phyloP scores from a whole-genome alignment of 2,329 filamentous ascomycete species.

The Tolypocladium ophioglossoides region DNA sequence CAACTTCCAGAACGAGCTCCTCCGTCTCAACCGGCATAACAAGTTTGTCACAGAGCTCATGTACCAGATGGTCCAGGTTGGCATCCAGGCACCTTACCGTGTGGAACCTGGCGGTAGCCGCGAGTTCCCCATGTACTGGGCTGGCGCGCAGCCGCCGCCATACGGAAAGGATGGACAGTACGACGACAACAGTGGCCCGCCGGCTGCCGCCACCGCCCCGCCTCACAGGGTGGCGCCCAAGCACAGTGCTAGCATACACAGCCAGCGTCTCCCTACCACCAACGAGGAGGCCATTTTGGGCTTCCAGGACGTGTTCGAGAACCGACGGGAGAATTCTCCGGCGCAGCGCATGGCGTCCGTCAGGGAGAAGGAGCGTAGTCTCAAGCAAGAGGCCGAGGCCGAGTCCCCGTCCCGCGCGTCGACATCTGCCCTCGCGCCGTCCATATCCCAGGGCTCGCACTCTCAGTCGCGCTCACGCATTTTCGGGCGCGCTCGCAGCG shows the following conservation, averaged over 20 bases:
- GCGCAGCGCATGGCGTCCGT: slow-evolving; percentile 27
- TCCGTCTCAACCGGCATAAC: slow-evolving; percentile 83
- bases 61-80: slow-evolving; percentile 70
- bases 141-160: slow-evolving; percentile 22
- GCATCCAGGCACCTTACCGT: slow-evolving; percentile 66
- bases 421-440: slow-evolving; percentile 15
- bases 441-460: slow-evolving; percentile 9
- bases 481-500: slow-evolving; percentile 16
- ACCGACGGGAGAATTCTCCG: slow-evolving; percentile 24
- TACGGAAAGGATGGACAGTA: slow-evolving; percentile 17
- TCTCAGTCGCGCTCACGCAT: slow-evolving; percentile 18
- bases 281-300: slow-evolving; percentile 25
- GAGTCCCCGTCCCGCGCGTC: slow-evolving; percentile 13
- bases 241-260: slow-evolving; percentile 6
- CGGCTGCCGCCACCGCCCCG: slow-evolving; percentile 1
- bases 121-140: slow-evolving; percentile 53
- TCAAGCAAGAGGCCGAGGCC: slow-evolving; percentile 14
- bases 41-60: slow-evolving; percentile 91
- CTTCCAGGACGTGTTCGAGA: slow-evolving; percentile 35
- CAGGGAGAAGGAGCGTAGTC: slow-evolving; percentile 23
- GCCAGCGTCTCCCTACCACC: slow-evolving; percentile 9
- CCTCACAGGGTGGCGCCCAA: slow-evolving; percentile 5
- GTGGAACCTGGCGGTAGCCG: slow-evolving; percentile 56
- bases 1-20: slow-evolving; percentile 89
- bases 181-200: slow-evolving; percentile 8